Conservation (phyloP, 768 basidiomycete genomes). For the Suillus paluster region DNA sequence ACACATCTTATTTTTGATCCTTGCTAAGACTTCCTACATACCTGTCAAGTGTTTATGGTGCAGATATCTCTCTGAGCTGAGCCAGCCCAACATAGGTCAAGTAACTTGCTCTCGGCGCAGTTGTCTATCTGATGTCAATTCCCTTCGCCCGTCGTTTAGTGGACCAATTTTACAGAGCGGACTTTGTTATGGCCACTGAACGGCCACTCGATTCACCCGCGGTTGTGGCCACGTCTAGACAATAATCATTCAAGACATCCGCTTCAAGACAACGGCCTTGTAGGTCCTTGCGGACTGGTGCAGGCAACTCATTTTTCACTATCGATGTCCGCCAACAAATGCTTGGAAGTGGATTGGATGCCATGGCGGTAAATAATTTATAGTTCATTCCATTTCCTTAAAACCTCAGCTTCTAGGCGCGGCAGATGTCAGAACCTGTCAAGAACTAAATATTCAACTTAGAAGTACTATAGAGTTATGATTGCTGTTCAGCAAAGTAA, state of each 20-base stretch:
- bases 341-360: constrained; percentile 12
- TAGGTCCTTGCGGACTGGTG: neutral
- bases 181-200: neutral
- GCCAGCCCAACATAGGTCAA: no score
- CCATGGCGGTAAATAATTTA: neutral
- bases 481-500: neutral
- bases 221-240: neutral
- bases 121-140: no score
- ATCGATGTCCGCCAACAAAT: constrained; percentile 11
- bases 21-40: neutral
- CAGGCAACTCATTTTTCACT: neutral
- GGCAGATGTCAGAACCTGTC: neutral
- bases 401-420: neutral
- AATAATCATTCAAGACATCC: neutral
- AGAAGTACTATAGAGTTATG: neutral
- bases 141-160: no score
- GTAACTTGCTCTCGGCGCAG: no score
- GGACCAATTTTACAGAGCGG: neutral
- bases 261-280: neutral
- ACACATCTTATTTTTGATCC: neutral
- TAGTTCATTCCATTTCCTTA: neutral
- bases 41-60: neutral
- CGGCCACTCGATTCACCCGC: neutral
- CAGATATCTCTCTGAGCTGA: neutral
- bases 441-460: neutral